phyloP scores from a whole-genome alignment of 164 flowering plant species.

The Berberis thunbergii region DNA sequence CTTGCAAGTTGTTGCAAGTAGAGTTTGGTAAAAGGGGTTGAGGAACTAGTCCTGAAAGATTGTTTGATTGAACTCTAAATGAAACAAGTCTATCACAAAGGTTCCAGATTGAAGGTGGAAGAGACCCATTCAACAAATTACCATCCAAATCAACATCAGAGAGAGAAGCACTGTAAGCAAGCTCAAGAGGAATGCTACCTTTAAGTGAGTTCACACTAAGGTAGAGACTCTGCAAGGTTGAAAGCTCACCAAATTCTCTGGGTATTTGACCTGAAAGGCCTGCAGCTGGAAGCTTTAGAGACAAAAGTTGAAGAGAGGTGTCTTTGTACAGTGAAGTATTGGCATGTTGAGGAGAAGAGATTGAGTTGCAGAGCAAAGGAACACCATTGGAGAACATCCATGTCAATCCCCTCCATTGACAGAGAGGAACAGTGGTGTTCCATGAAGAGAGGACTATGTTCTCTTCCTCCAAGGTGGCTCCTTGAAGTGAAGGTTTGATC shows the following conservation, averaged over 20 bases:
- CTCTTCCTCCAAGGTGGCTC: slow-evolving; percentile 23
- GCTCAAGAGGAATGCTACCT: slow-evolving; percentile 79
- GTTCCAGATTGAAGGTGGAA: slow-evolving; percentile 89
- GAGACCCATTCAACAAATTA: slow-evolving; percentile 49
- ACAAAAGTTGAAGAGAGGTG: slow-evolving; percentile 59
- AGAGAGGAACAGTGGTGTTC: slow-evolving; percentile 71
- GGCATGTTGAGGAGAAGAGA: slow-evolving; percentile 47
- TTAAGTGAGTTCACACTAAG: slow-evolving; percentile 58
- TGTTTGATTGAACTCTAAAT: slow-evolving; percentile 55
- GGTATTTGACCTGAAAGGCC: slow-evolving; percentile 75
- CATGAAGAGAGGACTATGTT: slow-evolving; percentile 68
- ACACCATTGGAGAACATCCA: slow-evolving; percentile 73
- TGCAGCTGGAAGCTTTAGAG: slow-evolving; percentile 82
- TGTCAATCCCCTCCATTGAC: slow-evolving; percentile 88
- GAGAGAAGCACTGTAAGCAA: slow-evolving; percentile 74
- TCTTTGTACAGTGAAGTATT: slow-evolving; percentile 43
- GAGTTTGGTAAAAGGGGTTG: slow-evolving; percentile 73
- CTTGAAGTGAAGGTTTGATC: slow-evolving; percentile 70
- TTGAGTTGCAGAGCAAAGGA: slow-evolving; percentile 38
- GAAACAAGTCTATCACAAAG: slow-evolving; percentile 69
- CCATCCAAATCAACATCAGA: slow-evolving; percentile 61
- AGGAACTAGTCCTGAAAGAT: slow-evolving; percentile 56
- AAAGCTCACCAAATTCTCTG: slow-evolving; percentile 67
- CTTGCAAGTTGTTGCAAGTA: slow-evolving; percentile 44
- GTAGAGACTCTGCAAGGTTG: slow-evolving; percentile 57